phyloP scores from a whole-genome alignment of 495 filamentous ascomycete genomes.

The Penicillium coffeae region DNA sequence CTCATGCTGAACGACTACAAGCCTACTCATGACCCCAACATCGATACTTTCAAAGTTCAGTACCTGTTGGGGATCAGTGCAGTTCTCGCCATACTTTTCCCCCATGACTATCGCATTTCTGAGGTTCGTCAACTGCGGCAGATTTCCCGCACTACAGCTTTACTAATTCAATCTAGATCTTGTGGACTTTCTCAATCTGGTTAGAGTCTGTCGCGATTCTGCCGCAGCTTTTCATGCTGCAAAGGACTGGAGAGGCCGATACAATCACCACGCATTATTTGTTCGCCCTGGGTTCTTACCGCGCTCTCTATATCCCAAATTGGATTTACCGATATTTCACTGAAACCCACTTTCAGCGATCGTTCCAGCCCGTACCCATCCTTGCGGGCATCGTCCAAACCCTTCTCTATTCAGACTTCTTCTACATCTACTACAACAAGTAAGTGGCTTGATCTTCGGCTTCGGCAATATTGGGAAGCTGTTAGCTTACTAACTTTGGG shows the following conservation, averaged over 20 bases:
- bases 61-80: constrained; percentile 81
- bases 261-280: constrained; percentile 98
- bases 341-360: constrained; percentile 51
- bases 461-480: too few relatives aligned
- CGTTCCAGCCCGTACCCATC: constrained; percentile 75
- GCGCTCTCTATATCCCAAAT: constrained; percentile 95
- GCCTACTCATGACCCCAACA: constrained; percentile 90
- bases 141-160: not conserved
- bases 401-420: constrained; percentile 95
- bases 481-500: constrained; percentile 1
- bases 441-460: constrained; percentile 35
- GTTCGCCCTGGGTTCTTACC: constrained; percentile 88
- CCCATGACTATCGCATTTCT: constrained; percentile 67
- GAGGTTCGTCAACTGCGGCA: constrained; percentile 44
- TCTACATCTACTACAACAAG: constrained; percentile 99
- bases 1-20: constrained; percentile 95
- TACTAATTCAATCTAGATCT: constrained; percentile 53
- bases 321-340: constrained; percentile 88
- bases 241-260: constrained; percentile 95
- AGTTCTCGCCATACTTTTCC: constrained; percentile 76
- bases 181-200: constrained; percentile 98
- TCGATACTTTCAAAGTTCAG: constrained; percentile 94
- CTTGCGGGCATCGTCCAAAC: constrained; percentile 89
- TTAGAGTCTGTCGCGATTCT: constrained; percentile 94
- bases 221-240: constrained; percentile 95